Evolutionary conservation across 805 yeast species (phyloP).

Genomic region (Limtongia smithiae): DNA sequence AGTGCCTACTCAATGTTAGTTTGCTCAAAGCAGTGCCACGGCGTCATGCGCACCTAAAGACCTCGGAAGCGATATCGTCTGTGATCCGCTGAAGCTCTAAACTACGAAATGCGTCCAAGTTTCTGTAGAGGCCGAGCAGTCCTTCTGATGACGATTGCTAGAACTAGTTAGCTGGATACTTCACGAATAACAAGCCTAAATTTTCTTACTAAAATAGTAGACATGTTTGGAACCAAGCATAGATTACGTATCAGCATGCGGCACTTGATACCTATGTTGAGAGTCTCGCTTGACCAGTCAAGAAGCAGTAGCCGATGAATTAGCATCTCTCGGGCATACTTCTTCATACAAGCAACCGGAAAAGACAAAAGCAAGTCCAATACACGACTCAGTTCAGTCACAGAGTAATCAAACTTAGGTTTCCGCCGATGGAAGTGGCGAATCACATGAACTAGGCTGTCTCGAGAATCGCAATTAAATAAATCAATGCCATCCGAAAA

Average conservation of each 20-base stretch:
- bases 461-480: too few species aligned
- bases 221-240: conserved; percentile 16
- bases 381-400: neutral
- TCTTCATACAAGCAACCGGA: conserved; percentile 11
- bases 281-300: conserved; percentile 1
- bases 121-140: conserved; percentile 1
- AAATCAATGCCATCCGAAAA: too few species aligned
- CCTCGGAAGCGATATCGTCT: conserved; percentile 4
- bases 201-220: conserved; percentile 11
- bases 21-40: too few species aligned
- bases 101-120: neutral
- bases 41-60: conserved; percentile 4
- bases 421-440: too few species aligned
- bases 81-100: neutral
- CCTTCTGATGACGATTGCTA: too few species aligned
- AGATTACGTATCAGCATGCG: conserved; percentile 7
- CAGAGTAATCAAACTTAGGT: neutral
- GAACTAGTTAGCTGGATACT: conserved; percentile 46
- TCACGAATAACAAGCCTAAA: conserved; percentile 25
- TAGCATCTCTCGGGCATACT: conserved; percentile 13
- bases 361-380: conserved; percentile 1
- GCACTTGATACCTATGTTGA: neutral
- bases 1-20: too few species aligned
- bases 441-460: too few species aligned
- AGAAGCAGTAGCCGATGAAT: conserved; percentile 10